phyloP scores from a whole-genome alignment of 2,329 filamentous ascomycete genomes.

The Pseudocercospora pini-densiflorae region DNA sequence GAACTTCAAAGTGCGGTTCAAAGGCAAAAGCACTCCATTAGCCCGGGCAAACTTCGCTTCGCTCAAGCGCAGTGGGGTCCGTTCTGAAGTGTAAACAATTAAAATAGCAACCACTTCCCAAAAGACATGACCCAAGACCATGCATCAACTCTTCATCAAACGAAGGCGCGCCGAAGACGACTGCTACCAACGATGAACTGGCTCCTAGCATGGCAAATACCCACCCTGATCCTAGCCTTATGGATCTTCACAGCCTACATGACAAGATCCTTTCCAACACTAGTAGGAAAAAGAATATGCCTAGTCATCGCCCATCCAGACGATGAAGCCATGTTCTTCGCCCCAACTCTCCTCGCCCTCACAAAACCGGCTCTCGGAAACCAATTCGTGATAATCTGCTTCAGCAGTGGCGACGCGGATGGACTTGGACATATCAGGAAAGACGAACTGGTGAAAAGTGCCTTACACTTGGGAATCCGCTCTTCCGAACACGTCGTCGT shows the following conservation, averaged over 20 bases:
- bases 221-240: slow-evolving; percentile 47
- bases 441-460: slow-evolving; percentile 82
- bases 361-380: slow-evolving; percentile 80
- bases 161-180: not conserved
- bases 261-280: slow-evolving; percentile 61
- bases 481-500: slow-evolving; percentile 80
- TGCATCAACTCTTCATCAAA: slow-evolving; percentile 1
- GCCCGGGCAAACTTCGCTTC: not conserved
- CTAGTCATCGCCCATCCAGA: slow-evolving; percentile 96
- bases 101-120: not conserved
- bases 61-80: not conserved
- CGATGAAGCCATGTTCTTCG: slow-evolving; percentile 99
- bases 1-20: not conserved
- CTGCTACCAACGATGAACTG: slow-evolving; percentile 44
- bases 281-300: slow-evolving; percentile 84
- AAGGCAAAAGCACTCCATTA: not conserved
- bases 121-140: slow-evolving; percentile 10
- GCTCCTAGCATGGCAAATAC: slow-evolving; percentile 44
- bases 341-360: slow-evolving; percentile 83
- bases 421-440: slow-evolving; percentile 83
- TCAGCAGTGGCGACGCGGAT: slow-evolving; percentile 89
- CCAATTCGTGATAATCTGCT: slow-evolving; percentile 90
- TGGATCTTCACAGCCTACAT: slow-evolving; percentile 55
- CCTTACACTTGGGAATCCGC: slow-evolving; percentile 73
- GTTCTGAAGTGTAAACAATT: slow-evolving; percentile 1